phyloP scores from a whole-genome alignment of 805 yeast genomes.

The Diddensiella caesifluorescens region DNA sequence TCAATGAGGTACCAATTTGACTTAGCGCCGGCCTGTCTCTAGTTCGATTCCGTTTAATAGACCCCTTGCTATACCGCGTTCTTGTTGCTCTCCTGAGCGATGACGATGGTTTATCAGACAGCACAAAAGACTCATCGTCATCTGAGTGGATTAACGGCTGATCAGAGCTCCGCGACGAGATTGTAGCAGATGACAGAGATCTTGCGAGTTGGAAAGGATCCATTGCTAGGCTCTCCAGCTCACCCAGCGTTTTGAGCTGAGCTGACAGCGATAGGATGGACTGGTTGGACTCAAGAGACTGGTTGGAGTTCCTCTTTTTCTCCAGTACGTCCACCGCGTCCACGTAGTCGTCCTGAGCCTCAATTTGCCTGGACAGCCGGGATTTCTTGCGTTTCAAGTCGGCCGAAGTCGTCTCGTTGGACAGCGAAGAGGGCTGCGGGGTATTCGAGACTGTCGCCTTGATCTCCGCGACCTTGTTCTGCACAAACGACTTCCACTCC shows the following conservation, averaged over 20 bases:
- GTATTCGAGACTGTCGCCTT: conserved; percentile 18
- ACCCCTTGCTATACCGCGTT: conserved; percentile 20
- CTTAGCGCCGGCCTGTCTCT: not conserved
- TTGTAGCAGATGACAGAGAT: conserved; percentile 47
- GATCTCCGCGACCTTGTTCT: conserved; percentile 35
- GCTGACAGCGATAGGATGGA: conserved; percentile 42
- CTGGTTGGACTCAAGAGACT: conserved; percentile 14
- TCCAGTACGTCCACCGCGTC: conserved; percentile 34
- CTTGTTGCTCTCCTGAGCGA: conserved; percentile 24
- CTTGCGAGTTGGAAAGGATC: conserved; percentile 83
- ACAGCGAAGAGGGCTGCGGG: conserved; percentile 5
- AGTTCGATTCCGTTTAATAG: conserved; percentile 1
- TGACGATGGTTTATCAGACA: conserved; percentile 20
- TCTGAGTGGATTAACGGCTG: conserved; percentile 7
- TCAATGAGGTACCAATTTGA: not conserved
- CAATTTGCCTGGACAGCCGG: conserved; percentile 32
- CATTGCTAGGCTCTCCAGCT: conserved; percentile 51
- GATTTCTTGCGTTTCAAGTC: conserved; percentile 23
- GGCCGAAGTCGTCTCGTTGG: conserved; percentile 6
- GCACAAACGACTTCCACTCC: conserved; percentile 45
- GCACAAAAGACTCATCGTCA: conserved; percentile 23
- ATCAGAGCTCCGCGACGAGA: conserved; percentile 1
- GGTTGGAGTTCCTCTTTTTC: conserved; percentile 12
- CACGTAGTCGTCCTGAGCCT: conserved; percentile 30
- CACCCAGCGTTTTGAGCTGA: conserved; percentile 69